Evolutionary conservation across 495 filamentous ascomycete species (phyloP).

Genomic region (Aspergillus sclerotioniger): DNA sequence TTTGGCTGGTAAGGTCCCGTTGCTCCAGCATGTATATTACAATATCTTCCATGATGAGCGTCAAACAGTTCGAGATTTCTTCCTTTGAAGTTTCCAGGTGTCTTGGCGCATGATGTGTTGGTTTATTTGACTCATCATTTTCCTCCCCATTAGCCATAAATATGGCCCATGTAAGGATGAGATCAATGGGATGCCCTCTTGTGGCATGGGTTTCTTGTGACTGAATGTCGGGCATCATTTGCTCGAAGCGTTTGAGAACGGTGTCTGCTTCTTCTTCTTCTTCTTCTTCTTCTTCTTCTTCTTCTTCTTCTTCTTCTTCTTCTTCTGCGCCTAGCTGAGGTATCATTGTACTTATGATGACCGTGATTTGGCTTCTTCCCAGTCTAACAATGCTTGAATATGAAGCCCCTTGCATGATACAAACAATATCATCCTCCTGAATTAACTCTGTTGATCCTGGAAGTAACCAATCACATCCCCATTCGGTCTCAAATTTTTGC

Average conservation of each 20-base stretch:
- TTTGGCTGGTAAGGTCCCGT: neutral
- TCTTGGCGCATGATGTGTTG: neutral
- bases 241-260: too few relatives aligned
- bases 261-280: neutral
- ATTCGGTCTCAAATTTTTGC: neutral
- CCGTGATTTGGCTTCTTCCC: neutral
- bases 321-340: neutral
- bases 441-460: neutral
- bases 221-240: too few relatives aligned
- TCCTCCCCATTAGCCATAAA: too few relatives aligned
- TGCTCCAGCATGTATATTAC: neutral
- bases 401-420: neutral
- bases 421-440: constrained; percentile 3
- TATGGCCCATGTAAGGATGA: too few relatives aligned
- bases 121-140: neutral
- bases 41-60: neutral
- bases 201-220: too few relatives aligned
- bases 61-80: neutral
- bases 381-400: constrained; percentile 3
- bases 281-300: neutral
- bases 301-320: neutral
- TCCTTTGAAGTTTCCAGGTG: neutral
- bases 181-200: too few relatives aligned
- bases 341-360: neutral
- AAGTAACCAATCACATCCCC: neutral